Percentiles rank a stretch among this genome's conserved stretches.
These are phyloP conservation scores for Heterobasidion occidentale DNA, from an alignment of 1,284 basidiomycete genomes.

Conservation along the genomic window DNA sequence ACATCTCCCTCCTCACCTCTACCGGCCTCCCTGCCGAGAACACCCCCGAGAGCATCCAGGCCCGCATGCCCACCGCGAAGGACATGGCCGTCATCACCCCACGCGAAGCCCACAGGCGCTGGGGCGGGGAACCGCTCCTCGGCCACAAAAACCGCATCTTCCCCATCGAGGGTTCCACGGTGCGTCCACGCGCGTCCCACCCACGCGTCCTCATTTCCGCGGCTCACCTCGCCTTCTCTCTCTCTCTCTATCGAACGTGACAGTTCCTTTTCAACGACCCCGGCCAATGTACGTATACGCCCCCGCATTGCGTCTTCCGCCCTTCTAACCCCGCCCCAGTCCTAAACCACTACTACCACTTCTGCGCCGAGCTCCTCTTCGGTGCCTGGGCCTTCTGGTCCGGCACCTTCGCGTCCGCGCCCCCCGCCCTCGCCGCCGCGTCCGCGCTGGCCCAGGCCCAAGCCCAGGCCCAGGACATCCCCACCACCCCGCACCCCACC, in stretches of 20 bases:
- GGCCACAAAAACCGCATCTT: conserved; percentile 45
- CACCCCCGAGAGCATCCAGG: conserved; percentile 54
- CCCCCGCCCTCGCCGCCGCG: conserved; percentile 8
- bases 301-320: neutral
- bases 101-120: conserved; percentile 49
- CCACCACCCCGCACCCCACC: conserved; percentile 40
- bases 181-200: conserved; percentile 21
- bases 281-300: conserved; percentile 34
- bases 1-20: conserved; percentile 60
- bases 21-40: conserved; percentile 53
- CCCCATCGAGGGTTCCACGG: conserved; percentile 64
- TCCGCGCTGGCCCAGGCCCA: neutral
- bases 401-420: conserved; percentile 31
- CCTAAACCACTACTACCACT: conserved; percentile 78
- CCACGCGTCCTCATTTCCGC: neutral
- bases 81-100: conserved; percentile 57
- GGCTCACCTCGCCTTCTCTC: neutral
- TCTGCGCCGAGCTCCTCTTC: conserved; percentile 70
- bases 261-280: conserved; percentile 52
- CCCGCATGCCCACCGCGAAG: conserved; percentile 54
- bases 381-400: conserved; percentile 69
- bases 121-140: conserved; percentile 37
- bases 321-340: conserved; percentile 25
- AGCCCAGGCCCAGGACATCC: conserved; percentile 4
- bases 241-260: too few relatives aligned